phyloP scores from a whole-genome alignment of 2,329 filamentous ascomycete genomes.

The Ophiognomonia clavigignenti-juglandacearum region DNA sequence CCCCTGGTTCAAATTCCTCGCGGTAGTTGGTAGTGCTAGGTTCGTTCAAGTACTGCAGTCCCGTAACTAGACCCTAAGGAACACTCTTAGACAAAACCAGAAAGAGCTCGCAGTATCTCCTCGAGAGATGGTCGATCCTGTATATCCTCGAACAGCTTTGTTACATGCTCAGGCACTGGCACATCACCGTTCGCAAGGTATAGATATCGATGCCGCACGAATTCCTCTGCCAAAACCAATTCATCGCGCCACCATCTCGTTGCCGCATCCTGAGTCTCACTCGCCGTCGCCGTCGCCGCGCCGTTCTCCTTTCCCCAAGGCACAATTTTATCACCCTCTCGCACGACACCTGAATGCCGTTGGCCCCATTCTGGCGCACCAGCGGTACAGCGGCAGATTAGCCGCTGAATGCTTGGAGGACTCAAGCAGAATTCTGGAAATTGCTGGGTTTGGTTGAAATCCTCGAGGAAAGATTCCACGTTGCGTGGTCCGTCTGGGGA shows the following conservation, averaged over 20 bases:
- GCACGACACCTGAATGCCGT: conserved; percentile 4
- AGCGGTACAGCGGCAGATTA: conserved; percentile 18
- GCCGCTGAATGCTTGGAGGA: conserved; percentile 5
- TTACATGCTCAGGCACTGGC: background rate
- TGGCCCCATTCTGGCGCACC: conserved; percentile 20
- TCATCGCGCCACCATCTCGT: background rate
- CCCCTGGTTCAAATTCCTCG: no score
- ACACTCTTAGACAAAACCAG: no score
- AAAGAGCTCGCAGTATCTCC: background rate
- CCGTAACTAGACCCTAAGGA: no score
- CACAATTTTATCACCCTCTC: background rate
- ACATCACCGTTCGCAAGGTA: background rate
- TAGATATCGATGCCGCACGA: background rate
- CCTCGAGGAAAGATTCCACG: conserved; percentile 6
- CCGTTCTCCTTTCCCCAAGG: background rate
- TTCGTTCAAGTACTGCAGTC: no score
- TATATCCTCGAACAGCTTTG: background rate
- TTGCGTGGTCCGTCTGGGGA: conserved; percentile 19
- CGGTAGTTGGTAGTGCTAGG: no score
- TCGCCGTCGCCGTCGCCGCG: background rate
- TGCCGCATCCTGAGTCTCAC: background rate
- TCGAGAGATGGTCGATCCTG: background rate
- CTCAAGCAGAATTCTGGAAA: conserved; percentile 19
- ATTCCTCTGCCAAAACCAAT: background rate
- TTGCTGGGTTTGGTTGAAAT: background rate